Base-by-base conservation (phyloP, 495 filamentous ascomycete species). In the Rhizodiscina lignyota region DNA sequence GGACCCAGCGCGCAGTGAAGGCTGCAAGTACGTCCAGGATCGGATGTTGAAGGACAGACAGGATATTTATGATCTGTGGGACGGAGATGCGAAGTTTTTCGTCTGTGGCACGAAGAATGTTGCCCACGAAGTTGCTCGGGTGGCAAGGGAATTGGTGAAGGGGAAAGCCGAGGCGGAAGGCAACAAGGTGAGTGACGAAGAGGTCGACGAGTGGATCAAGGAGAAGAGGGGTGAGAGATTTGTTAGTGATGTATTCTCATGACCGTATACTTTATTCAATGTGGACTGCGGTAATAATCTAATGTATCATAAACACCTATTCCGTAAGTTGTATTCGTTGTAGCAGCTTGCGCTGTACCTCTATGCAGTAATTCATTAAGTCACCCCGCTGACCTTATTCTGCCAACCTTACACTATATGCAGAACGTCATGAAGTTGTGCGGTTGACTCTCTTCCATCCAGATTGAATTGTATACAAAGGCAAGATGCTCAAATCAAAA, bases 101-200 rank as follows among this genome's bases (percentile, higher is more conserved):
- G 63, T 83, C 2, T 83, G 79, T 49, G 79, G 79, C 3, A 67
- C 63, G 17, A 59, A 63, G 11, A 60, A 55, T 21, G 62, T 85
- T 0, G 76, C 69, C 1, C 65, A 73, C 38, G 68, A 59, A 1
- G 70, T 81, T 6, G 63, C 64, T 40, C 48, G 51, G 17, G 61
- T 55, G 36, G 55, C 70, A n/a, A 64, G 61, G 34, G 45, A 57
- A 33, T 62, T 72, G 41, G 64, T 53, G 28, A 26, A 58, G 18
- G 35, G 30, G 6, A 26, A 21, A 17, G 18, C 16, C n/a, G 17
- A 31, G 13, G 39, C 42, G 10, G 3, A 33, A n/a, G 37, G 32
- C 21, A 38, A 23, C 24, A 34, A 46, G 11, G 29, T 30, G 5
- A 39, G 15, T 12, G 28, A 36, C 15, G 49, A 52, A 22, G 18